These are phyloP conservation scores for Claviceps sorghi DNA, from an alignment of 2,329 filamentous ascomycete species.

Conservation along the genomic window DNA sequence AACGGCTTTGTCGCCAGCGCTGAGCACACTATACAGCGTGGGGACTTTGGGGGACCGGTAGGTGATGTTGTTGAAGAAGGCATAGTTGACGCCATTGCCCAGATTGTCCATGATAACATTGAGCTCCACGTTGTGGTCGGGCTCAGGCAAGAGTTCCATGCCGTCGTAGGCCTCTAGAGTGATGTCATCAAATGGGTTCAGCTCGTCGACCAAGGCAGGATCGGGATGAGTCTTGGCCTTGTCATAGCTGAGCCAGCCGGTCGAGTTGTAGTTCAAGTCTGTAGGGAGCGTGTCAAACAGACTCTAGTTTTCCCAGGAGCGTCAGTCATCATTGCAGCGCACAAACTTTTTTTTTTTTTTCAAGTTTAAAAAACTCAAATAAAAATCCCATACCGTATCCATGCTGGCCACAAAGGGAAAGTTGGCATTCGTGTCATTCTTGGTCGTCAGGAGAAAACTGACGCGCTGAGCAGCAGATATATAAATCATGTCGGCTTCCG, in stretches of 20 bases:
- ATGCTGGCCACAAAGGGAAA: conserved; percentile 56
- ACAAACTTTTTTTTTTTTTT: not conserved
- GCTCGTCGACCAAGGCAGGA: conserved; percentile 42
- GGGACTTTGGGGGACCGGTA: conserved; percentile 65
- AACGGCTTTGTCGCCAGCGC: conserved; percentile 41
- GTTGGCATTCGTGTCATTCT: conserved; percentile 45
- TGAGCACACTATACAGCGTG: conserved; percentile 61
- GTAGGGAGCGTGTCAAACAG: conserved; percentile 56
- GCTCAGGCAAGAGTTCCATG: conserved; percentile 41
- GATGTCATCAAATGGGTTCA: conserved; percentile 61
- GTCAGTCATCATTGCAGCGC: not conserved
- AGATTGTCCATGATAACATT: conserved; percentile 49
- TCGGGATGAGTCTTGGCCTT: conserved; percentile 28
- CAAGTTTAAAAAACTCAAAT: not conserved
- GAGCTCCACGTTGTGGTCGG: conserved; percentile 49
- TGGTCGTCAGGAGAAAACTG: conserved; percentile 48
- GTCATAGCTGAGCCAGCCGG: conserved; percentile 50
- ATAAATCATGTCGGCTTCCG: conserved; percentile 49
- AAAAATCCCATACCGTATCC: conserved; percentile 38
- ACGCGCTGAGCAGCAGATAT: conserved; percentile 53
- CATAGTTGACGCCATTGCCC: conserved; percentile 44
- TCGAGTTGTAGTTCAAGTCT: conserved; percentile 53
- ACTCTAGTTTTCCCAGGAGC: conserved; percentile 21
- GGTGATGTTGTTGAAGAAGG: conserved; percentile 64
- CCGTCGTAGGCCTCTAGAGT: conserved; percentile 55